A percentile compares a stretch with the other conserved stretches of the same genome.
These are phyloP conservation scores for Lactarius evosmus DNA, from an alignment of 768 basidiomycete genomes.

Conservation along the genomic window DNA sequence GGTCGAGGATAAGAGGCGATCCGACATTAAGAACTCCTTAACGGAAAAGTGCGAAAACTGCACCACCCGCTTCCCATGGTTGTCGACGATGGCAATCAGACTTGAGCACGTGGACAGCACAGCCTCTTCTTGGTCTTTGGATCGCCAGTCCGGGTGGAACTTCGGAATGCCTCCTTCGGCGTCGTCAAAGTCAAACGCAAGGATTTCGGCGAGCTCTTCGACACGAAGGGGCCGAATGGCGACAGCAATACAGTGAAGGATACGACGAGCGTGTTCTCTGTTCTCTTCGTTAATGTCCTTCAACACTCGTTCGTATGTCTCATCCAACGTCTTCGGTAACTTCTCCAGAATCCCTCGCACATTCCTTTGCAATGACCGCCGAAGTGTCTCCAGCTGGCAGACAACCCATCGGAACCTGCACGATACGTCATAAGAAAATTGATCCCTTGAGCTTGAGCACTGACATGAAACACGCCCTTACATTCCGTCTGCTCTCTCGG, in stretches of 20 bases:
- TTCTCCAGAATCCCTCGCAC: not conserved
- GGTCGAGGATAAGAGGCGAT: not conserved
- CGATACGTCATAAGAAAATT: not conserved
- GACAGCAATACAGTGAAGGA: constrained; percentile 6
- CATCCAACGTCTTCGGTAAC: constrained; percentile 3
- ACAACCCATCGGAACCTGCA: not conserved
- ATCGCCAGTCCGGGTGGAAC: not conserved
- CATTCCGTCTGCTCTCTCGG: constrained; percentile 1
- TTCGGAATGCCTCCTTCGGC: not conserved
- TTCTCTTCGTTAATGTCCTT: not conserved
- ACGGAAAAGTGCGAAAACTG: constrained; percentile 7
- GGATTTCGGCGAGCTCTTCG: constrained; percentile 1
- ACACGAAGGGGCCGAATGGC: constrained; percentile 3
- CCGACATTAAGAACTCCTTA: constrained; percentile 6
- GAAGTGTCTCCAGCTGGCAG: constrained; percentile 3
- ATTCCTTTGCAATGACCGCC: not conserved
- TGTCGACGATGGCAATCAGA: not conserved
- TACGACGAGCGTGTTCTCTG: not conserved
- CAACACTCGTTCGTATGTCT: constrained; percentile 1
- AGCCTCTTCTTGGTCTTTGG: constrained; percentile 5
- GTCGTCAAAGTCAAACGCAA: not conserved
- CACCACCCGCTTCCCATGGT: not conserved
- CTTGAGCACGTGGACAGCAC: not conserved
- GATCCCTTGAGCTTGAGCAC: not conserved
- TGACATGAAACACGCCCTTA: not conserved